Percentiles rank a stretch among this genome's conserved stretches.
Evolutionary conservation across 768 basidiomycete genomes (phyloP).

Genomic region (Kwoniella europaea): DNA sequence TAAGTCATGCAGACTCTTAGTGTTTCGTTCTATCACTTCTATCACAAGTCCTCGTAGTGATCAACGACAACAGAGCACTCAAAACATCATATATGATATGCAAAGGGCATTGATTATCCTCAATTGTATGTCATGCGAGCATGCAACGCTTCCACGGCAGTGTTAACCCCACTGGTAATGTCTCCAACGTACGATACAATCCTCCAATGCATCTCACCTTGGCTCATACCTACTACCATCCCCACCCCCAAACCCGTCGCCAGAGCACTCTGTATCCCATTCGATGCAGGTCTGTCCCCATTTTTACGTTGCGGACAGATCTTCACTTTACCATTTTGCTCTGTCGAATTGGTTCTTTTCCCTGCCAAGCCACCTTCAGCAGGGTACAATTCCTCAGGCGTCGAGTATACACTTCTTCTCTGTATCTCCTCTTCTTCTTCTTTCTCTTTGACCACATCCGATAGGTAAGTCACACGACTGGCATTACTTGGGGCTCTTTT

Average conservation of each 20-base stretch:
- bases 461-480: conserved; percentile 29
- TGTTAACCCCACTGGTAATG: too few species aligned
- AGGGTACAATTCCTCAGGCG: background rate
- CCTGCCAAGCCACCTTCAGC: background rate
- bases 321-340: conserved; percentile 1
- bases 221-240: conserved; percentile 2
- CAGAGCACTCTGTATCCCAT: conserved; percentile 1
- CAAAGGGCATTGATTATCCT: background rate
- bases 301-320: background rate
- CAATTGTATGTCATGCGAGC: background rate
- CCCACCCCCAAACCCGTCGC: conserved; percentile 9
- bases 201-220: background rate
- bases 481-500: background rate
- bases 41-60: too few species aligned
- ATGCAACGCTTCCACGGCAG: too few species aligned
- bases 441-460: conserved; percentile 25
- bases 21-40: too few species aligned
- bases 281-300: conserved; percentile 1
- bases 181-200: background rate
- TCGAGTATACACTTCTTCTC: background rate
- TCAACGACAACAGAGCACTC: too few species aligned
- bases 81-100: too few species aligned
- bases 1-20: background rate
- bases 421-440: conserved; percentile 18
- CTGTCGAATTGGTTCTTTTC: background rate